Evolutionary conservation across 257 asterid genomes (phyloP), one percentile per base, ranked within the genome.

Genomic region (Osmanthus fragrans): DNA sequence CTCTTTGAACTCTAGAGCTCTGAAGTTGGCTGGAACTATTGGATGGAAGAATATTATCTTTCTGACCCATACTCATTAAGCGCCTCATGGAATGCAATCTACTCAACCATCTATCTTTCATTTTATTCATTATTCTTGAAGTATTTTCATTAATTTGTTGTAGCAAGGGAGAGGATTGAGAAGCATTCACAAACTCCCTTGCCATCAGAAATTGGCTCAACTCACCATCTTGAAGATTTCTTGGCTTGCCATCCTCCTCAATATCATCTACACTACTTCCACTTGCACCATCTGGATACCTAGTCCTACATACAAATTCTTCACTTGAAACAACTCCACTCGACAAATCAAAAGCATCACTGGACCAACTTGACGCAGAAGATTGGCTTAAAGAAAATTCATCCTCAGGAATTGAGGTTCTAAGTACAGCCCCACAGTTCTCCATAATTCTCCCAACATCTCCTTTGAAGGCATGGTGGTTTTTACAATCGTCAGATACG

Each of bases 61-160:
- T 80, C 80, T 71, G 85, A 32, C 82, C 73, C 19, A 73, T 73
- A 65, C 73, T 80, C 81, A 73, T 65, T 60, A 88, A 66, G 74
- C 96, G 85, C 25, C 87, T 76, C 71, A 94, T 73, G 25, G 95
- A 83, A 18, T 90, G 87, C 84, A 92, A 79, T 80, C 84, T 90
- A 34, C 77, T 84, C 85, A 90, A 64, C 88, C 89, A 90, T 73
- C 82, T 85, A 29, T 73, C 86, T 84, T 81, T 92, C 77, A 85
- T 69, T 73, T 80, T 87, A 54, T 81, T 85, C 82, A 77, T 36
- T 65, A 84, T 33, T 30, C 71, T 80, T 0, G 85, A 82, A 19
- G 75, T 73, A 56, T 65, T 71, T 73, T 81, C 68, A 75, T 78
- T 76, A 21, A 45, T 63, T 51, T 72, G 78, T 73, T 74, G 83